A percentile compares a stretch with the other conserved stretches of the same genome.
These are phyloP conservation scores for Medicago truncatula DNA, from an alignment of 306 rosid genomes.

Conservation along the genomic window DNA sequence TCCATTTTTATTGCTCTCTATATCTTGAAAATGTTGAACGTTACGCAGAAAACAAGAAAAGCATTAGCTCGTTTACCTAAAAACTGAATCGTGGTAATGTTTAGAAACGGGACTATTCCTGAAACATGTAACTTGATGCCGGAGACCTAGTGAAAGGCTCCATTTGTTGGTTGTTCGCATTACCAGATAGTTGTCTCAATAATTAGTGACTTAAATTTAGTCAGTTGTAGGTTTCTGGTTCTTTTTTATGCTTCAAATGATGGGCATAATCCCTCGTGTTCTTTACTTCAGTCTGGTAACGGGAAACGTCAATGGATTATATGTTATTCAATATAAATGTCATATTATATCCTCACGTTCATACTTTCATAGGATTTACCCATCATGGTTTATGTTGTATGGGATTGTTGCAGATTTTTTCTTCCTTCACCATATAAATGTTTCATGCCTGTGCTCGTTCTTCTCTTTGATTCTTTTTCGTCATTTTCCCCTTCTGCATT, in stretches of 20 bases:
- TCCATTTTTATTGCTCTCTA: slow-evolving; percentile 1
- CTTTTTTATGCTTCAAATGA: background rate
- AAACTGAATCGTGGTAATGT: background rate
- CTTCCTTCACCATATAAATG: background rate
- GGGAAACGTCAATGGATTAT: background rate
- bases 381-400: background rate
- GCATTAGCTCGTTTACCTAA: background rate
- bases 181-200: background rate
- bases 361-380: background rate
- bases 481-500: background rate
- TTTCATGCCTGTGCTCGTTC: background rate
- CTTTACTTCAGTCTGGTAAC: slow-evolving; percentile 1
- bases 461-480: background rate
- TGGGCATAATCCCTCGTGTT: background rate
- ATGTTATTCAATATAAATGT: background rate
- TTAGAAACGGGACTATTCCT: background rate
- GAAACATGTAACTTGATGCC: background rate
- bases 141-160: background rate
- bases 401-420: background rate
- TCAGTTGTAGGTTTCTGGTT: background rate
- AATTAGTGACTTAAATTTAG: slow-evolving; percentile 7
- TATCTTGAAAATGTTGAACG: slow-evolving; percentile 18
- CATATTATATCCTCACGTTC: background rate
- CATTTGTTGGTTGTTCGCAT: background rate
- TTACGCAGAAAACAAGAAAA: background rate